Conservation (phyloP, 73 alveolate genomes). For the Paramecium pentaurelia region DNA sequence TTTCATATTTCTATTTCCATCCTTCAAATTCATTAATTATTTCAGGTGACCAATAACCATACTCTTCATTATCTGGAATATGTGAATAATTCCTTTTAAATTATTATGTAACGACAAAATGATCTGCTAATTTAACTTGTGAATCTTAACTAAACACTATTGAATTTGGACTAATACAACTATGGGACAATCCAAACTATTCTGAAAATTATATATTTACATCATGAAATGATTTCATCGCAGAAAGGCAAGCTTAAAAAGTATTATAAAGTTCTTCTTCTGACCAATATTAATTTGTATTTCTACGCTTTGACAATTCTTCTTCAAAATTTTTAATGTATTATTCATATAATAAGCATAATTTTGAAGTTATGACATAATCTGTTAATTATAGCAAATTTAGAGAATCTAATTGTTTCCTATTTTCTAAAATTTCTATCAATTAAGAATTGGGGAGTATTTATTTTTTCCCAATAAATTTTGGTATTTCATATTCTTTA, state of each 20-base stretch:
- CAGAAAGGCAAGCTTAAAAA: slow-evolving; percentile 14
- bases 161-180: background rate
- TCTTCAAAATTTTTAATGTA: slow-evolving; percentile 30
- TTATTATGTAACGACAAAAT: background rate
- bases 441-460: background rate
- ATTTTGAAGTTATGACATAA: slow-evolving; percentile 4
- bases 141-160: slow-evolving; percentile 36
- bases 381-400: background rate
- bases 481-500: slow-evolving; percentile 28
- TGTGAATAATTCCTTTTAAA: background rate
- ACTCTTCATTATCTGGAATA: slow-evolving; percentile 2
- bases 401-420: background rate
- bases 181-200: slow-evolving; percentile 1
- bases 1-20: slow-evolving; percentile 45
- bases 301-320: slow-evolving; percentile 32
- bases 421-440: background rate
- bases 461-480: slow-evolving; percentile 31
- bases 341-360: slow-evolving; percentile 25
- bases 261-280: slow-evolving; percentile 45
- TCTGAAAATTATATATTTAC: background rate
- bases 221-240: slow-evolving; percentile 42
- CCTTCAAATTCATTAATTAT: slow-evolving; percentile 36
- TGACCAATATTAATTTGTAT: slow-evolving; percentile 37
- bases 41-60: slow-evolving; percentile 51
- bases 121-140: slow-evolving; percentile 23